Percentiles rank a stretch among this genome's conserved stretches.
These are phyloP conservation scores for Nitzschia putrida DNA, from an alignment of 108 stramenopile genomes.

Conservation along the genomic window DNA sequence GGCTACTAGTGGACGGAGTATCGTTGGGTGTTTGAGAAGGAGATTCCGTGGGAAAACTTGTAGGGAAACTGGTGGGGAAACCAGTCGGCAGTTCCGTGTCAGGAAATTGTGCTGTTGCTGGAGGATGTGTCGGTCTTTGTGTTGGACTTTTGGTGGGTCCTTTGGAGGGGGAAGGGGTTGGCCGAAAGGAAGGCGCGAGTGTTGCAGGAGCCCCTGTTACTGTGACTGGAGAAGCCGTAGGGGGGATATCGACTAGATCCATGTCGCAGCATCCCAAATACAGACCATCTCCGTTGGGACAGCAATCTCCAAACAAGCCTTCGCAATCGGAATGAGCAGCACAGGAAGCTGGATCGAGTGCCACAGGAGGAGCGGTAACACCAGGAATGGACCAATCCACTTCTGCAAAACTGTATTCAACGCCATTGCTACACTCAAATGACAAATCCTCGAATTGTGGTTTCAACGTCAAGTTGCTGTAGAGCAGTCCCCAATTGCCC, in stretches of 20 bases:
- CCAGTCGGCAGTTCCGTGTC: no score
- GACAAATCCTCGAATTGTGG: constrained; percentile 22
- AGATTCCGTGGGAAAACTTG: background rate
- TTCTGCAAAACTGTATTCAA: constrained; percentile 26
- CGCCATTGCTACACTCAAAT: constrained; percentile 24
- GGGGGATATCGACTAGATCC: background rate
- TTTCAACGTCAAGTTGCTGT: constrained; percentile 28
- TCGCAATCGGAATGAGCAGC: background rate
- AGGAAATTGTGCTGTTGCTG: no score
- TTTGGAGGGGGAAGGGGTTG: background rate
- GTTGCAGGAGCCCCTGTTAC: background rate
- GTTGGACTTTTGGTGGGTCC: background rate
- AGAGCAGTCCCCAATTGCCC: constrained; percentile 40
- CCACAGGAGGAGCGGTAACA: background rate
- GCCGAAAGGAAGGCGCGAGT: background rate
- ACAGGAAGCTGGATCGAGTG: constrained; percentile 11
- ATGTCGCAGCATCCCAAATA: constrained; percentile 5
- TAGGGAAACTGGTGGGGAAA: background rate
- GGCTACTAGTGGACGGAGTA: background rate
- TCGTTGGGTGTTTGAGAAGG: background rate
- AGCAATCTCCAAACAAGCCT: constrained; percentile 3
- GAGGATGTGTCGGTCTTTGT: background rate
- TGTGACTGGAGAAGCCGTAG: background rate
- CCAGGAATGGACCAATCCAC: constrained; percentile 31
- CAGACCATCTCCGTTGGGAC: background rate